These are phyloP conservation scores for Puya raimondii DNA, from an alignment of 176 grass and related monocot species.

Conservation along the genomic window DNA sequence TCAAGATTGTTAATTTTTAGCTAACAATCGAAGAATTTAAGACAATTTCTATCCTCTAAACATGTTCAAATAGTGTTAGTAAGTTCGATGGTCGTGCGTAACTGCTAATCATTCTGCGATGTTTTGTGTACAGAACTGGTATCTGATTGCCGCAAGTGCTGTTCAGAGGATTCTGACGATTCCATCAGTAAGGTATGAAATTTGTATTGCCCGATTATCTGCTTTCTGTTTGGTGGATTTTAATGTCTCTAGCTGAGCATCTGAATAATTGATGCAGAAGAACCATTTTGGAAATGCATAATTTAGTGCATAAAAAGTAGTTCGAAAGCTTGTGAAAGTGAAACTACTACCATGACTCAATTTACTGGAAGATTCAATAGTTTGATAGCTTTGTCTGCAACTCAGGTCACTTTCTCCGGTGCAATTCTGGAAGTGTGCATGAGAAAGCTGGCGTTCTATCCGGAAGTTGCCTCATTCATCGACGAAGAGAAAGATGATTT, in stretches of 20 bases:
- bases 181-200: slow-evolving; percentile 74
- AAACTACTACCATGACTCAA: neutral
- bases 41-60: neutral
- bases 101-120: neutral
- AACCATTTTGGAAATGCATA: neutral
- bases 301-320: no score
- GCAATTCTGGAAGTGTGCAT: slow-evolving; percentile 97
- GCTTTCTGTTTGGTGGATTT: neutral
- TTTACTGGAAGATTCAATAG: neutral
- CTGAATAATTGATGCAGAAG: neutral
- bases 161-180: slow-evolving; percentile 95
- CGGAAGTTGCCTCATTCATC: slow-evolving; percentile 77
- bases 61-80: slow-evolving; percentile 2
- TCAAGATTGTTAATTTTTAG: neutral
- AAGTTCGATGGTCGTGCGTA: neutral
- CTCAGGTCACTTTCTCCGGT: slow-evolving; percentile 72
- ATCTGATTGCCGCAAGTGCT: slow-evolving; percentile 80
- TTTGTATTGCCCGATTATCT: neutral
- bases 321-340: neutral
- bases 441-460: slow-evolving; percentile 95
- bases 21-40: no score
- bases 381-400: slow-evolving; percentile 16
- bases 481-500: slow-evolving; percentile 92
- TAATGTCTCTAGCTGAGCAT: neutral
- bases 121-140: slow-evolving; percentile 59